phyloP scores from a whole-genome alignment of 2,329 filamentous ascomycete species.

The Biscogniauxia marginata region DNA sequence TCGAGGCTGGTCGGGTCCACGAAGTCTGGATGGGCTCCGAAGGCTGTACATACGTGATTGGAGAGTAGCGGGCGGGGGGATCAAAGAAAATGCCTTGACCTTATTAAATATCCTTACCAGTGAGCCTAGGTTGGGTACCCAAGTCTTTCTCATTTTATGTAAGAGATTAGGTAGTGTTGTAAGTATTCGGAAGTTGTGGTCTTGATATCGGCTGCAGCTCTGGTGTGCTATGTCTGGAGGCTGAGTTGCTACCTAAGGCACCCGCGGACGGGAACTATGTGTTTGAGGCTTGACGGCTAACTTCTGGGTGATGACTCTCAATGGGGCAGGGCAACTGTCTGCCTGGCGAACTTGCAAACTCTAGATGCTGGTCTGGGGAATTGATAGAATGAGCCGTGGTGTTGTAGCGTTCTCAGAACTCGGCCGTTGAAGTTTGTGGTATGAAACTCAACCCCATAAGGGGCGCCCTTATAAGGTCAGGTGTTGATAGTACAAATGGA shows the following conservation, averaged over 20 bases:
- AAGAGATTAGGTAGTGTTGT: no score
- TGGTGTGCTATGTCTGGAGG: no score
- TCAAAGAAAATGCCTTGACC: not conserved
- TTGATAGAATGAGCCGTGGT: no score
- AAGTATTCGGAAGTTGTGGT: no score
- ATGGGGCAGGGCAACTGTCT: not conserved
- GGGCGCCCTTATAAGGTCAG: no score
- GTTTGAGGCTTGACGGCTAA: not conserved
- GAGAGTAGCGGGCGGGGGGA: constrained; percentile 42
- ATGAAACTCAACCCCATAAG: no score
- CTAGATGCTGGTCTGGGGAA: no score
- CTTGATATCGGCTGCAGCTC: not conserved
- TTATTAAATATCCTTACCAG: not conserved
- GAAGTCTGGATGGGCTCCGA: constrained; percentile 67
- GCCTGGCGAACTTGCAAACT: not conserved
- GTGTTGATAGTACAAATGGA: no score
- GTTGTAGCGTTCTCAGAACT: no score
- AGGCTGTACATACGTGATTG: constrained; percentile 68
- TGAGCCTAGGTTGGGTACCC: no score
- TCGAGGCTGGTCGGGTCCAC: constrained; percentile 61
- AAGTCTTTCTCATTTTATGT: no score
- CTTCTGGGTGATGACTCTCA: not conserved
- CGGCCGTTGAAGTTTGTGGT: no score
- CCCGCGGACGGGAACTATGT: not conserved
- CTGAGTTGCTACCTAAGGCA: not conserved